Evolutionary conservation across 257 asterid genomes (phyloP).

Genomic region (Apocynum venetum): DNA sequence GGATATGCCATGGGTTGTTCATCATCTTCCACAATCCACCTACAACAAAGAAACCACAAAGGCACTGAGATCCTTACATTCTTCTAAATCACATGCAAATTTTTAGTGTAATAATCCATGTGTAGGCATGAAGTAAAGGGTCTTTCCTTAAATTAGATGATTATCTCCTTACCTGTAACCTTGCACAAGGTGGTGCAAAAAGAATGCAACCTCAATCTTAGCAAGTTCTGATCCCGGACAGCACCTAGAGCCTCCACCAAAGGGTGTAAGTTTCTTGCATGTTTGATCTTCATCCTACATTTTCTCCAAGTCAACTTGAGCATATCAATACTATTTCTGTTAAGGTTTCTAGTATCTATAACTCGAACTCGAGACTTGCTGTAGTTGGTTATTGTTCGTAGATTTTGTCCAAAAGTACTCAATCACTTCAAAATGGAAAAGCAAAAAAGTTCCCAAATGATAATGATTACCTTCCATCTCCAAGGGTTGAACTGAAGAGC

Average conservation of each 20-base stretch:
- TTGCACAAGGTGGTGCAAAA: constrained; percentile 63
- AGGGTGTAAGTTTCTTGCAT: constrained; percentile 71
- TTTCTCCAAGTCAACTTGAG: not conserved
- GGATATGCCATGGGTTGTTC: constrained; percentile 68
- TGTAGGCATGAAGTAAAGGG: too few species aligned
- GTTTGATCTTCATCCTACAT: constrained; percentile 52
- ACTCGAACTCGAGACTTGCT: too few species aligned
- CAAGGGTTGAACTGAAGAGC: constrained; percentile 59
- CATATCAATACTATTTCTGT: too few species aligned
- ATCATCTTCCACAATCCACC: constrained; percentile 60
- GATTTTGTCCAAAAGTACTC: not conserved
- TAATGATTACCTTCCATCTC: constrained; percentile 65
- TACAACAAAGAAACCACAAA: constrained; percentile 5
- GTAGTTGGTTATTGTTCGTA: too few species aligned
- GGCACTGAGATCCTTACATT: not conserved
- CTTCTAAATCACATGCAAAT: not conserved
- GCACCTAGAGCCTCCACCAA: constrained; percentile 80
- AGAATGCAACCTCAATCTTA: constrained; percentile 72
- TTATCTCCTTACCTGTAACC: constrained; percentile 40
- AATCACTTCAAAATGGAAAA: not conserved
- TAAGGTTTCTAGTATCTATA: too few species aligned
- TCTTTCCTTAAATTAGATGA: not conserved
- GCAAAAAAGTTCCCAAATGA: not conserved
- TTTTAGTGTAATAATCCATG: too few species aligned
- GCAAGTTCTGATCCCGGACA: constrained; percentile 85